These are phyloP conservation scores for Ephemerocybe angulata DNA, from an alignment of 768 basidiomycete species.

Conservation along the genomic window DNA sequence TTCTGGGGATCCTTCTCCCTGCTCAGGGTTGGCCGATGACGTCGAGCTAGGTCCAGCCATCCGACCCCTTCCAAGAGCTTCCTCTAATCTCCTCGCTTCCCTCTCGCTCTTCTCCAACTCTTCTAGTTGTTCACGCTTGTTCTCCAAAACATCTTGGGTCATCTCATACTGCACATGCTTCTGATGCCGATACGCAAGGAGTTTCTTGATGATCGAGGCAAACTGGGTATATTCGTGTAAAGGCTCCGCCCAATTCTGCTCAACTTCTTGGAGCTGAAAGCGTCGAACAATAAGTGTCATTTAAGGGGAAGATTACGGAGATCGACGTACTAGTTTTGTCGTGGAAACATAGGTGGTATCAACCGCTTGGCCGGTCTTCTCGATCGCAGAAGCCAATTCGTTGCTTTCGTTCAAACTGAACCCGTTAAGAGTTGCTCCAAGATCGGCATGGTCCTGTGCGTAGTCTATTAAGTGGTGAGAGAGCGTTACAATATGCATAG, in stretches of 20 bases:
- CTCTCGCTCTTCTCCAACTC: constrained; percentile 90
- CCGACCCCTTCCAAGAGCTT: constrained; percentile 69
- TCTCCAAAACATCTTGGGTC: constrained; percentile 87
- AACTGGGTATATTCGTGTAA: constrained; percentile 96
- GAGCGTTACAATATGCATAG: constrained; percentile 3
- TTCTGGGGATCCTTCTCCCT: constrained; percentile 22
- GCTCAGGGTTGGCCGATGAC: constrained; percentile 19
- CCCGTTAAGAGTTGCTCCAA: constrained; percentile 89
- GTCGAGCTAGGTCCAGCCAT: constrained; percentile 13
- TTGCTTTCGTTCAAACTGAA: constrained; percentile 86
- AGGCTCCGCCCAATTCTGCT: constrained; percentile 94
- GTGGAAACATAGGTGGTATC: constrained; percentile 94
- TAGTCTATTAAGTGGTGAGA: constrained; percentile 45
- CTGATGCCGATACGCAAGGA: constrained; percentile 93
- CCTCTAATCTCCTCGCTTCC: constrained; percentile 86
- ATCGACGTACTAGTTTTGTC: constrained; percentile 66
- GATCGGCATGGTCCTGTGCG: constrained; percentile 83
- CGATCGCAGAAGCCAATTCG: constrained; percentile 75
- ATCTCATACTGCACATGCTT: constrained; percentile 98
- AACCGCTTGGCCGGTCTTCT: constrained; percentile 95
- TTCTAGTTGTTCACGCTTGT: constrained; percentile 78
- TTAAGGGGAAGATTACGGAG: neutral
- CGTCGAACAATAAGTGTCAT: constrained; percentile 7
- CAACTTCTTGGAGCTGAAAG: constrained; percentile 83
- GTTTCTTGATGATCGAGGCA: constrained; percentile 88